A percentile compares a stretch with the other conserved stretches of the same genome.
These are phyloP conservation scores for Bruguiera hainesii DNA, from an alignment of 441 rosid genomes.

Conservation along the genomic window DNA sequence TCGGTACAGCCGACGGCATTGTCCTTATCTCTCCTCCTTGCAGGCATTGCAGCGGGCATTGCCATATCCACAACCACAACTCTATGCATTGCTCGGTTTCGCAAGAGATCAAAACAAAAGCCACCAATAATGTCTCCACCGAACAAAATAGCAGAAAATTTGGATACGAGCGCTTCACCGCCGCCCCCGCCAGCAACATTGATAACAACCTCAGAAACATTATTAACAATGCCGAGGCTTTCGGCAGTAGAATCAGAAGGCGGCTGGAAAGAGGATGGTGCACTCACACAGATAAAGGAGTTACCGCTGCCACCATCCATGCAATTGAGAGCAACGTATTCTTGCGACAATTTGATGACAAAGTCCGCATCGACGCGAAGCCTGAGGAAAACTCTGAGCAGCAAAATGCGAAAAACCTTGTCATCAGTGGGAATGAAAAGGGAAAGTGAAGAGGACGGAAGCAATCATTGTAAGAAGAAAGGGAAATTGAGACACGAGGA, in stretches of 20 bases:
- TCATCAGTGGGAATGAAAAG: constrained; percentile 22
- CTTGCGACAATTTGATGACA: constrained; percentile 20
- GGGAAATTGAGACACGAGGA: constrained; percentile 41
- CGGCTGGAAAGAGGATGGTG: constrained; percentile 8
- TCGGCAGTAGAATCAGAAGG: neutral
- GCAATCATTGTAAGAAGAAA: constrained; percentile 15
- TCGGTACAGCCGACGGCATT: constrained; percentile 8
- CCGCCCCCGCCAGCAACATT: neutral
- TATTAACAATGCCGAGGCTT: neutral
- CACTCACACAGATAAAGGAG: neutral
- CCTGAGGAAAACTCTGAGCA: constrained; percentile 23
- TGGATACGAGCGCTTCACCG: neutral
- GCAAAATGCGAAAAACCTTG: constrained; percentile 37
- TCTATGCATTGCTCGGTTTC: constrained; percentile 39
- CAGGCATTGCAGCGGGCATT: constrained; percentile 30
- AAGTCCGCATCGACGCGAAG: constrained; percentile 28
- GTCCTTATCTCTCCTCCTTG: constrained; percentile 20
- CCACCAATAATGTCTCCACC: constrained; percentile 1
- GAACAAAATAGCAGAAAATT: neutral
- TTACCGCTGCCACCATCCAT: constrained; percentile 46
- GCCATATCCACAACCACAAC: constrained; percentile 36
- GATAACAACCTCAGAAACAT: neutral
- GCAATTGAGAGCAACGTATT: constrained; percentile 30
- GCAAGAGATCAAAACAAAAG: constrained; percentile 18
- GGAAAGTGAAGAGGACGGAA: constrained; percentile 7